phyloP scores from a whole-genome alignment of 2,329 filamentous ascomycete species.

The Sporothrix curviconia region DNA sequence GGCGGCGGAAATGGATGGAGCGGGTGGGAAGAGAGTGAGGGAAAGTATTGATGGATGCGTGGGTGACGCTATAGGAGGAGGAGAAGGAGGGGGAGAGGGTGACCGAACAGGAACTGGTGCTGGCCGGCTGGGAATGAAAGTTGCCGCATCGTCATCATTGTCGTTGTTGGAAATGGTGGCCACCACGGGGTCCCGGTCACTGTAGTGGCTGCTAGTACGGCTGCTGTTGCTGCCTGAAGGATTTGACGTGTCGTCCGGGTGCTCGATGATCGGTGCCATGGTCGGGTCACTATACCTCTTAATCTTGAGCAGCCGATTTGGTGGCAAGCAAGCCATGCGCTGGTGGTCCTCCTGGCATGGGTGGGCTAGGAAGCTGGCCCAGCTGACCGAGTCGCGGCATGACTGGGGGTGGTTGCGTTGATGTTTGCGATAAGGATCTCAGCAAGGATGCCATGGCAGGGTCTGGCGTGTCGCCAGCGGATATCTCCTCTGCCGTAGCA shows the following conservation, averaged over 20 bases:
- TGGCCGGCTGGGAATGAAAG: conserved; percentile 11
- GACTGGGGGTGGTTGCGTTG: conserved; percentile 4
- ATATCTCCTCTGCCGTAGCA: not conserved
- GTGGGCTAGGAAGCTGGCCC: not conserved
- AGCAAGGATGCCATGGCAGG: conserved; percentile 5
- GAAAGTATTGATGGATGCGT: not conserved
- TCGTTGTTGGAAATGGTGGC: no score
- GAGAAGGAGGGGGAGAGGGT: not conserved
- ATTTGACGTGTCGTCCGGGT: conserved; percentile 12
- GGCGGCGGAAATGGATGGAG: not conserved
- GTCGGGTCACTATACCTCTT: conserved; percentile 15
- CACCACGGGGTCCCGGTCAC: not conserved
- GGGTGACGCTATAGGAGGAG: not conserved
- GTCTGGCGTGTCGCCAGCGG: conserved; percentile 2
- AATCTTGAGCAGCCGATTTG: conserved; percentile 10
- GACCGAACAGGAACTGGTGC: not conserved
- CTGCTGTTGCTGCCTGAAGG: not conserved
- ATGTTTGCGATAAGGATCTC: conserved; percentile 9
- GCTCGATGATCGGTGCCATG: conserved; percentile 17
- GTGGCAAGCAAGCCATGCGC: not conserved
- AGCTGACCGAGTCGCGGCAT: not conserved
- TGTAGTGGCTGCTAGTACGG: conserved; percentile 1
- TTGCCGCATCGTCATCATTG: not conserved
- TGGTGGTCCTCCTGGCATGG: not conserved
- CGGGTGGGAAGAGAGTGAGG: not conserved